These are phyloP conservation scores for Linnemannia exigua DNA, from an alignment of 192 early-diverging fungal genomes.

Conservation along the genomic window DNA sequence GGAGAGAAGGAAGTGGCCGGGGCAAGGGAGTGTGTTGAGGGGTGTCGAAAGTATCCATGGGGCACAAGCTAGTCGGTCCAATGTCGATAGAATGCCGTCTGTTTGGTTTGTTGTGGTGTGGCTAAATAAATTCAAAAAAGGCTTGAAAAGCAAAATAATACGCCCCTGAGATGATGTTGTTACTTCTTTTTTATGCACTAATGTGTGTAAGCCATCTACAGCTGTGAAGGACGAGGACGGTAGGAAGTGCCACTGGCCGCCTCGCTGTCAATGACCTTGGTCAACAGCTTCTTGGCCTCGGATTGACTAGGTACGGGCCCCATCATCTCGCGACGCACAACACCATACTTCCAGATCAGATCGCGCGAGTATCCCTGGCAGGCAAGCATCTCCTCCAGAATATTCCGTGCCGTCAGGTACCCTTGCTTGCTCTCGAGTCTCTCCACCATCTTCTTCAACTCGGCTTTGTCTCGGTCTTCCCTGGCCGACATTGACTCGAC, in stretches of 20 bases:
- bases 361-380: slow-evolving; percentile 26
- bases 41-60: no score
- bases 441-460: slow-evolving; percentile 11
- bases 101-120: no score
- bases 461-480: not conserved
- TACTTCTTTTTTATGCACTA: not conserved
- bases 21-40: no score
- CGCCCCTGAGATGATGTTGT: no score
- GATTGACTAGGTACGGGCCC: slow-evolving; percentile 22
- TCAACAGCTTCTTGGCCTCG: slow-evolving; percentile 14
- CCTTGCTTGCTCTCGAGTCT: slow-evolving; percentile 24
- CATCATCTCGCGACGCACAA: slow-evolving; percentile 34
- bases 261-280: slow-evolving; percentile 39
- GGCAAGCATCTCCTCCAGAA: slow-evolving; percentile 51
- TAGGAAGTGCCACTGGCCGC: not conserved
- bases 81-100: no score
- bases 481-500: not conserved
- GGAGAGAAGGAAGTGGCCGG: no score
- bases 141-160: no score
- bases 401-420: slow-evolving; percentile 22
- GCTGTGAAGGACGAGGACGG: not conserved
- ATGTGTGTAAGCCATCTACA: not conserved
- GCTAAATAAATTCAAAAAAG: no score
- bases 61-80: no score
- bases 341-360: slow-evolving; percentile 51